These are phyloP conservation scores for Aphanomyces cochlioides DNA, from an alignment of 352 stramenopile species.

Conservation along the genomic window DNA sequence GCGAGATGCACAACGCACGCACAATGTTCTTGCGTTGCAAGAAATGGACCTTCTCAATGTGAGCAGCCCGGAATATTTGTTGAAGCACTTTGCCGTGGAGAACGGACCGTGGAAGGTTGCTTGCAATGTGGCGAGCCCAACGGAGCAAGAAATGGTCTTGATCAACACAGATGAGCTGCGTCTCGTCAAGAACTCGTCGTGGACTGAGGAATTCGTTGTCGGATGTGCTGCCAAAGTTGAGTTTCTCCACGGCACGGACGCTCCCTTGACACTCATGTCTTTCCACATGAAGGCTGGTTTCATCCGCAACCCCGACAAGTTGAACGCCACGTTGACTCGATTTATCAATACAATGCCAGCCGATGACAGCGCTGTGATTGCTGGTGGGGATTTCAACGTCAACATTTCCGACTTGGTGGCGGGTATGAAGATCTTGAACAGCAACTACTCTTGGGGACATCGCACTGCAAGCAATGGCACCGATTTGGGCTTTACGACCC, in stretches of 20 bases:
- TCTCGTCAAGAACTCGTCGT: neutral
- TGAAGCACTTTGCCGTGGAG: neutral
- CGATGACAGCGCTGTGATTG: neutral
- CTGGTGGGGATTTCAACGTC: neutral
- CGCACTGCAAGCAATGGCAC: neutral
- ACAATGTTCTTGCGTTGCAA: constrained; percentile 6
- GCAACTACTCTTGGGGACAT: neutral
- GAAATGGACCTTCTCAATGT: neutral
- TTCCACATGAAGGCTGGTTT: constrained; percentile 4
- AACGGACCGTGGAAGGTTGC: constrained; percentile 1
- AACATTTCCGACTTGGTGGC: neutral
- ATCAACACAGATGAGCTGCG: neutral
- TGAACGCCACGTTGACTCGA: neutral
- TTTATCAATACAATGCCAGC: neutral
- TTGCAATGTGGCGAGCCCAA: constrained; percentile 1
- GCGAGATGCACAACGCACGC: neutral
- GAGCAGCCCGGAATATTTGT: neutral
- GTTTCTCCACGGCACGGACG: neutral
- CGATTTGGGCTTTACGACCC: constrained; percentile 3
- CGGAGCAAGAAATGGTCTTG: constrained; percentile 2
- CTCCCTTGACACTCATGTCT: neutral
- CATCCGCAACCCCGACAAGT: constrained; percentile 3
- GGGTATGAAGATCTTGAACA: neutral
- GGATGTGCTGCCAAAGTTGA: neutral
- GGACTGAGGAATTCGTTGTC: neutral